Base-by-base conservation (phyloP, 2,329 filamentous ascomycete species). In the Sordariomycetes sp. region DNA sequence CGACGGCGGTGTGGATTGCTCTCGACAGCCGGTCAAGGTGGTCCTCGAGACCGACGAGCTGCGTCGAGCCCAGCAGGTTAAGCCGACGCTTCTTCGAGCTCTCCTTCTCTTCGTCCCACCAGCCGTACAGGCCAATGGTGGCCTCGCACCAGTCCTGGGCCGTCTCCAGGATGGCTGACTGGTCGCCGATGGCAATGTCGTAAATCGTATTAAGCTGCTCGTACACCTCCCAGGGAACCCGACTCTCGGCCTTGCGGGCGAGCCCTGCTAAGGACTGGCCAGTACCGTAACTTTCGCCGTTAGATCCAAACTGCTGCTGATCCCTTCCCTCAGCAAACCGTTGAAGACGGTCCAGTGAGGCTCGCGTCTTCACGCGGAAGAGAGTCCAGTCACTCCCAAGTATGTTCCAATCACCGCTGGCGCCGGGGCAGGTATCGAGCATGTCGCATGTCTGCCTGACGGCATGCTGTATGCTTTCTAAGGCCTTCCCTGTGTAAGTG, bases 101-200 rank as follows among this genome's bases (percentile, higher is more conserved):
- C n/a, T 82, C 81, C 61, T 94, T 90, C 67, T 96, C 87, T 90
- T 94, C 90, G 67, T 96, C 87, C 91, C 92, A 96, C 93, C 93
- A 97, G 6, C 88, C 86, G 35, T 92, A 86, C 55, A 97, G 75
- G 1, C 87, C 89, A 60, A 97, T 74, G 0, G 87, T 88, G 0
- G 90, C 92, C 74, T 97, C 93, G 56, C 93, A 85, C 93, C 93
- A 97, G 70, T 97, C 92, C 66, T 93, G 86, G 1, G 91, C 83
- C 52, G 85, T 83, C 53, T 85, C 81, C 61, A 95, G 76, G 57
- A 97, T 89, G 22, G 90, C 85, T 40, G 86, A 81, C 11, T 84
- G 79, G 62, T 88, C 83, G 40, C 93, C 92, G 4, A 94, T 79
- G 1, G 95, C 74, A 60, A 96, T 86, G 37, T 86, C 86, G 68